Base-by-base conservation (phyloP, 1,284 basidiomycete species). In the Austroboletus niveus region DNA sequence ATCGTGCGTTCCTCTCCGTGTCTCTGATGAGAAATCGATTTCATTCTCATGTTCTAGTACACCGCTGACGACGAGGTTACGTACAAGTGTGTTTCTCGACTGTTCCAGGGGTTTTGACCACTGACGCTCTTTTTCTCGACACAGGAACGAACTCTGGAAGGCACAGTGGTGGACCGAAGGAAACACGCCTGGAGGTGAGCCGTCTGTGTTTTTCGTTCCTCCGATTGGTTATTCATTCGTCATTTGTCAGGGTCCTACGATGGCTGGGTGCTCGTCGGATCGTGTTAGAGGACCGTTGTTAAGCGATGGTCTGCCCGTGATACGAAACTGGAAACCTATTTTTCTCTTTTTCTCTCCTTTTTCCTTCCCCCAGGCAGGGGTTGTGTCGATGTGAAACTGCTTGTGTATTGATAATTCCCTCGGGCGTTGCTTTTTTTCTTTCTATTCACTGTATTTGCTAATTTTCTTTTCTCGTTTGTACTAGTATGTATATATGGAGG, bases 41-140 rank as follows among this genome's bases (percentile, higher is more conserved):
- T 35, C 34, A 35, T 17, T 36, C 15, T 17, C 17, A 4, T 24
- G n/a, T 4, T 35, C 1, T 48, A 81, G 79, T 84, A 84, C 62
- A 60, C 66, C 31, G 73, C 65, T 30, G 78, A 77, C 5, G 65
- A 74, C 24, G 57, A 73, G 44, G 81, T 74, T 44, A 68, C 71
- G 12, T 80, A 73, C 62, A 56, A 59, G 70, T 72, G 32, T 32
- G 57, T 60, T 8, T 31, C 12, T 20, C 1, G 39, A 8, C 10
- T 24, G 20, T 40, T 8, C 8, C 8, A n/a, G 15, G 8, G 22
- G 8, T 7, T n/a, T 14, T 14, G 6, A 8, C 14, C 27, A 17
- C 5, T 15, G 41, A 24, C 22, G 39, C 8, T 7, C 11, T 29
- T 10, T 31, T 10, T 30, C 27, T 30, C 3, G 12, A 42, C 20